Evolutionary conservation across 2,329 filamentous ascomycete species (phyloP).

Genomic region (Camillea tinctor): DNA sequence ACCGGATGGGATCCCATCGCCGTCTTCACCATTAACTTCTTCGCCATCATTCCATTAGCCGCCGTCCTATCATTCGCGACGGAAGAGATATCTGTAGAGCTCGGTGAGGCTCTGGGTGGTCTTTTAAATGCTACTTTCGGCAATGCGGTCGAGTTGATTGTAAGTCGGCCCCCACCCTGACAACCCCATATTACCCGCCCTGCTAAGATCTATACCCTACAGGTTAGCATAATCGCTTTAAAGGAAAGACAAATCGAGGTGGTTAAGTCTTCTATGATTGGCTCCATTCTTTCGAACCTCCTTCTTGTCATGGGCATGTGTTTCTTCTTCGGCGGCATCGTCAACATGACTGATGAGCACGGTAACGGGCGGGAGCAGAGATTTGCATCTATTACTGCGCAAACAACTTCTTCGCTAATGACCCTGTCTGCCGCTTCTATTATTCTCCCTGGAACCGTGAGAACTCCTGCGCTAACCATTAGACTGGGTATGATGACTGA

Average conservation of each 20-base stretch:
- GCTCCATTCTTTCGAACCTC: slow-evolving; percentile 92
- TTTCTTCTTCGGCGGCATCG: slow-evolving; percentile 72
- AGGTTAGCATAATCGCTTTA: slow-evolving; percentile 92
- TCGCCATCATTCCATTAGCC: slow-evolving; percentile 75
- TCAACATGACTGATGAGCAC: slow-evolving; percentile 55
- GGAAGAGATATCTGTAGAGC: slow-evolving; percentile 69
- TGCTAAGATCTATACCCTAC: slow-evolving; percentile 19
- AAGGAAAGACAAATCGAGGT: slow-evolving; percentile 84
- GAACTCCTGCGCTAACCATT: slow-evolving; percentile 15
- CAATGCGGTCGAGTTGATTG: slow-evolving; percentile 78
- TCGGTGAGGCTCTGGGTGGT: slow-evolving; percentile 73
- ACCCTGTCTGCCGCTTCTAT: slow-evolving; percentile 73
- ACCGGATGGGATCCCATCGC: slow-evolving; percentile 62
- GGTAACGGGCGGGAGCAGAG: slow-evolving; percentile 64
- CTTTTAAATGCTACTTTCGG: slow-evolving; percentile 75
- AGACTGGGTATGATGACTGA: slow-evolving; percentile 15
- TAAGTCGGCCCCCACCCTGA: slow-evolving; percentile 36
- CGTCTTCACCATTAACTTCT: slow-evolving; percentile 76
- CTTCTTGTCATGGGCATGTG: slow-evolving; percentile 82
- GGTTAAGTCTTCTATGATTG: slow-evolving; percentile 97
- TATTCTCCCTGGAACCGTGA: slow-evolving; percentile 71
- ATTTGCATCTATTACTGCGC: slow-evolving; percentile 75
- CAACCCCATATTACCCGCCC: slow-evolving; percentile 6
- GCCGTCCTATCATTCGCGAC: slow-evolving; percentile 74
- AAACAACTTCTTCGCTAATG: slow-evolving; percentile 75